These are phyloP conservation scores for Hirschioporus abietinus DNA, from an alignment of 768 basidiomycete genomes.

Conservation along the genomic window DNA sequence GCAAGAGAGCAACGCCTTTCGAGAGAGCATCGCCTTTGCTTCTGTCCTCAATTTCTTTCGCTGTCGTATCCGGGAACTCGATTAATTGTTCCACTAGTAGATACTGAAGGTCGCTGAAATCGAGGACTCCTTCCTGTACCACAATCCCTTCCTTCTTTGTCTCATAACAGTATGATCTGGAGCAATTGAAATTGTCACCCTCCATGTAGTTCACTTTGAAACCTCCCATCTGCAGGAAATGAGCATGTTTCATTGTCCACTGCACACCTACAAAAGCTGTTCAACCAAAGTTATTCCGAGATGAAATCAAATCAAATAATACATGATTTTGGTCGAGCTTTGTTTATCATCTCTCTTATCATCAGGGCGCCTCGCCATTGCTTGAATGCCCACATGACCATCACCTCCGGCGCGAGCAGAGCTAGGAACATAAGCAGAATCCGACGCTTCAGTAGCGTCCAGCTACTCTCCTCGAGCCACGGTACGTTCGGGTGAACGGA, in stretches of 20 bases:
- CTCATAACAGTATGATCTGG: not conserved
- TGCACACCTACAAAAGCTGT: not conserved
- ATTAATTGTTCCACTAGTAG: not conserved
- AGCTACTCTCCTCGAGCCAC: constrained; percentile 12
- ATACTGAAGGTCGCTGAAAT: not conserved
- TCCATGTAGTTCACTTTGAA: not conserved
- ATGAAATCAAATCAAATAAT: not conserved
- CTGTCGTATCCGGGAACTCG: constrained; percentile 11
- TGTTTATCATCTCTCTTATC: constrained; percentile 33
- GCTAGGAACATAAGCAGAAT: constrained; percentile 18
- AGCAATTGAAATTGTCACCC: not conserved
- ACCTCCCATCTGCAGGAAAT: constrained; percentile 8
- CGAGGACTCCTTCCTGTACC: not conserved
- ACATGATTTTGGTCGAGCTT: not conserved
- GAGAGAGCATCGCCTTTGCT: constrained; percentile 28
- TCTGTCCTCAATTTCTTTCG: constrained; percentile 23
- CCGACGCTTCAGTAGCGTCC: constrained; percentile 7
- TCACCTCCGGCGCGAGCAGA: constrained; percentile 24
- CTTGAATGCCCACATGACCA: constrained; percentile 12
- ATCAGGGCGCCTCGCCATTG: not conserved
- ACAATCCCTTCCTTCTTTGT: not conserved
- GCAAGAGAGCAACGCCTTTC: constrained; percentile 26
- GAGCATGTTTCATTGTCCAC: constrained; percentile 9
- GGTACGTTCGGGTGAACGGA: constrained; percentile 27
- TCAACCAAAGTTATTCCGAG: not conserved